These are phyloP conservation scores for Entamoeba invadens DNA, from an alignment of 208 protist genomes.

Conservation along the genomic window DNA sequence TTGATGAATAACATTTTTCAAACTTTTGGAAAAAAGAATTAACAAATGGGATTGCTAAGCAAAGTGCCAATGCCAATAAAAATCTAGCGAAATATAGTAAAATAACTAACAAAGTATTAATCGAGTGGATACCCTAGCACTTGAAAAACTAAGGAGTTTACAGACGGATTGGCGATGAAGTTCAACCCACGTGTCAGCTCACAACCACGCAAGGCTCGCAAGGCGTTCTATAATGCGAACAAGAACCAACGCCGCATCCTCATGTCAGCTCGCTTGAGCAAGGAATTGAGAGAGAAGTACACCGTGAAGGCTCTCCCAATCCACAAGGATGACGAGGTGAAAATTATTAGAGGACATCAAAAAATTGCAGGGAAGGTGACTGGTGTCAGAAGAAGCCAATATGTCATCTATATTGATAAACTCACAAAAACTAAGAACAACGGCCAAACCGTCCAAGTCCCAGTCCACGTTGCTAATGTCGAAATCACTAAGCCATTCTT, in stretches of 20 bases:
- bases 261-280: constrained; percentile 88
- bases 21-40: no score
- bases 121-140: background rate
- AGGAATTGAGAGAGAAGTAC: constrained; percentile 92
- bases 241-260: constrained; percentile 75
- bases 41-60: no score
- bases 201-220: constrained; percentile 78
- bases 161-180: constrained; percentile 6
- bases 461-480: constrained; percentile 90
- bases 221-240: constrained; percentile 92
- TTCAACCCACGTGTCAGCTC: constrained; percentile 45
- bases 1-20: no score
- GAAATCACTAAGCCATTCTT: constrained; percentile 96
- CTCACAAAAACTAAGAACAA: constrained; percentile 77
- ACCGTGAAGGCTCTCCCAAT: constrained; percentile 84
- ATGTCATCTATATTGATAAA: constrained; percentile 93
- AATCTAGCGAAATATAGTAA: background rate
- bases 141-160: background rate
- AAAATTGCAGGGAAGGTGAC: constrained; percentile 89
- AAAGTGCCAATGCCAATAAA: no score
- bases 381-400: constrained; percentile 88
- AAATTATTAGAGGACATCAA: constrained; percentile 64
- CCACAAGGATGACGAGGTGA: constrained; percentile 95
- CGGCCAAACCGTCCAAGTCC: constrained; percentile 31
- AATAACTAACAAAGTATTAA: background rate